A percentile compares a stretch with the other conserved stretches of the same genome.
These are phyloP conservation scores for Naganishia vaughanmartiniae DNA, from an alignment of 768 basidiomycete species.

Conservation along the genomic window DNA sequence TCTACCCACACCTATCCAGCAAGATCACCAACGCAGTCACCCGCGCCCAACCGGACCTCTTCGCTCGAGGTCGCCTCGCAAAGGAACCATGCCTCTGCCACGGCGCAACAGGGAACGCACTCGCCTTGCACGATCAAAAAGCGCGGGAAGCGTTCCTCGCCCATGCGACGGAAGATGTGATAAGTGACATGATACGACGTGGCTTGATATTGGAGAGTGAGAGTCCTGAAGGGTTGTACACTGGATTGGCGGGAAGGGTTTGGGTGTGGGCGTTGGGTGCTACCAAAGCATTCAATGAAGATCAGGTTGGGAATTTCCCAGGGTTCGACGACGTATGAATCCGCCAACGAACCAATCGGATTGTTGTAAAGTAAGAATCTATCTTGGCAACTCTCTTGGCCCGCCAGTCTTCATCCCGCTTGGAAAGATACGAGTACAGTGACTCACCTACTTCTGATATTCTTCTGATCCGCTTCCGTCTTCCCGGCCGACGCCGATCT, in stretches of 20 bases:
- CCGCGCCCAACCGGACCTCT: neutral
- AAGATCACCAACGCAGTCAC: neutral
- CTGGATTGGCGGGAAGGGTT: conserved; percentile 2
- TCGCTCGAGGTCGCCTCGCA: neutral
- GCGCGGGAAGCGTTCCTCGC: neutral
- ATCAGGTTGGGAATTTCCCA: neutral
- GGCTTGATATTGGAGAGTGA: neutral
- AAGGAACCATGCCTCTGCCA: conserved; percentile 20
- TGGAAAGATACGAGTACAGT: neutral
- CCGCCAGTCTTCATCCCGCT: too few relatives aligned
- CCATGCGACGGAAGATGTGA: neutral
- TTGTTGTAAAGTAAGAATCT: neutral
- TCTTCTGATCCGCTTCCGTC: neutral
- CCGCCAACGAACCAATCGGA: neutral
- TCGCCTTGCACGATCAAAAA: neutral
- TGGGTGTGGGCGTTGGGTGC: conserved; percentile 4
- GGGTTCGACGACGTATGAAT: conserved; percentile 16
- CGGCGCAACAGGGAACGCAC: conserved; percentile 6
- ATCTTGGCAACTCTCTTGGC: too few relatives aligned
- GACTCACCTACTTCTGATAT: too few relatives aligned
- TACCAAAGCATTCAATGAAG: neutral
- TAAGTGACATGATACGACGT: neutral
- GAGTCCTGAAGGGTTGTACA: conserved; percentile 6
- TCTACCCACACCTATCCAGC: neutral
- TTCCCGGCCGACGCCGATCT: neutral